These are phyloP conservation scores for Scalesia atractyloides DNA, from an alignment of 129 eudicot genomes.

Conservation along the genomic window DNA sequence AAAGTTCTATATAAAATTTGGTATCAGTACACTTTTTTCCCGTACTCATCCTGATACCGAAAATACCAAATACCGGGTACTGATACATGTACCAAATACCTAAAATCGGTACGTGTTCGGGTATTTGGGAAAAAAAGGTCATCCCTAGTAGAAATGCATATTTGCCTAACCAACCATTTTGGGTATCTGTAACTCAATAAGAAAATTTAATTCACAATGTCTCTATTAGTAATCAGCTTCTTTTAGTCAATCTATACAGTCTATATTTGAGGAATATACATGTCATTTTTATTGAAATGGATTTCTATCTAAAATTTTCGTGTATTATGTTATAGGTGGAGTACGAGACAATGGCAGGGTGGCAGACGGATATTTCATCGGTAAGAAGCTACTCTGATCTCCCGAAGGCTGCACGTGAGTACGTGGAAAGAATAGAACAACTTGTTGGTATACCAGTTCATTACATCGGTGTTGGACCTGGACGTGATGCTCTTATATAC, in stretches of 20 bases:
- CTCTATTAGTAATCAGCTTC: not conserved
- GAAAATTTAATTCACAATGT: not conserved
- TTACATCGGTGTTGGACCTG: slow-evolving; percentile 95
- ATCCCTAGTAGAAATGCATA: not conserved
- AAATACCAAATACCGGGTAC: too few relatives aligned
- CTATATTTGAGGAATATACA: not conserved
- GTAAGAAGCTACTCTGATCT: slow-evolving; percentile 76
- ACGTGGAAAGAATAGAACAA: slow-evolving; percentile 88
- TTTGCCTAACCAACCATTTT: slow-evolving; percentile 2
- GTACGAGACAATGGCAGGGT: slow-evolving; percentile 90
- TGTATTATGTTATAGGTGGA: slow-evolving; percentile 61
- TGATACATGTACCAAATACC: too few relatives aligned
- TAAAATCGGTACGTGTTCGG: too few relatives aligned
- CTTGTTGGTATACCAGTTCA: slow-evolving; percentile 88
- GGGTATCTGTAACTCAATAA: not conserved
- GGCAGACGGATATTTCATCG: slow-evolving; percentile 83
- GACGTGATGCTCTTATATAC: slow-evolving; percentile 97
- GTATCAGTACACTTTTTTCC: too few relatives aligned
- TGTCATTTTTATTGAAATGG: not conserved
- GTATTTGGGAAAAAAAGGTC: too few relatives aligned
- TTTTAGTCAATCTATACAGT: not conserved
- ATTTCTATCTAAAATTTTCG: not conserved
- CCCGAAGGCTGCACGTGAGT: slow-evolving; percentile 80
- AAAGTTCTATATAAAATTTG: too few relatives aligned
- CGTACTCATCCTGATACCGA: too few relatives aligned